phyloP scores from a whole-genome alignment of 768 basidiomycete genomes.

The Boletus bicolor region DNA sequence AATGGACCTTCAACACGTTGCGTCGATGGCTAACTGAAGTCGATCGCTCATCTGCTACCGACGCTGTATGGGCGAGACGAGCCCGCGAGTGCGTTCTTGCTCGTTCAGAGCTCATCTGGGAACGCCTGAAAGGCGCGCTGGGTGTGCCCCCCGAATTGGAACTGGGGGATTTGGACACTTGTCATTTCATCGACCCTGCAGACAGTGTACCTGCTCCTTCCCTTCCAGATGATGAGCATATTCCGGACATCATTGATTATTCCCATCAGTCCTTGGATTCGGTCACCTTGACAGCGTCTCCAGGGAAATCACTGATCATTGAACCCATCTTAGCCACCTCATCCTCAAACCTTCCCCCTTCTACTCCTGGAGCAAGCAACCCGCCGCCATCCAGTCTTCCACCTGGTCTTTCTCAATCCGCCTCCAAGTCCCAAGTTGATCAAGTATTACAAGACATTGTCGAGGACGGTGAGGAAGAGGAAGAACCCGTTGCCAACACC shows the following conservation, averaged over 20 bases:
- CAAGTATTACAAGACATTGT: slow-evolving; percentile 54
- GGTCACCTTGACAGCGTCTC: slow-evolving; percentile 14
- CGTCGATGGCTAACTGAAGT: slow-evolving; percentile 62
- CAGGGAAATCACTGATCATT: slow-evolving; percentile 34
- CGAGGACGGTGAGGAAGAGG: slow-evolving; percentile 48
- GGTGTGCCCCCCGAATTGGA: slow-evolving; percentile 86
- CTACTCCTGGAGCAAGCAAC: slow-evolving; percentile 24
- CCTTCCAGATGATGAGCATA: neutral
- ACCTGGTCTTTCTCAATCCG: slow-evolving; percentile 30
- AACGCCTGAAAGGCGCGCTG: slow-evolving; percentile 81
- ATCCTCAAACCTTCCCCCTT: slow-evolving; percentile 21
- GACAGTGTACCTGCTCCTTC: neutral
- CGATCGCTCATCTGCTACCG: slow-evolving; percentile 60
- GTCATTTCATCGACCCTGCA: neutral
- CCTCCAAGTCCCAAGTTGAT: slow-evolving; percentile 26
- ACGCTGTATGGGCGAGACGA: slow-evolving; percentile 69
- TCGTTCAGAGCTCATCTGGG: slow-evolving; percentile 87
- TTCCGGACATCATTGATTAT: neutral
- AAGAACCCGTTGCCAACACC: slow-evolving; percentile 25
- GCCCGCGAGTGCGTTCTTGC: slow-evolving; percentile 73
- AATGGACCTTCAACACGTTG: slow-evolving; percentile 74
- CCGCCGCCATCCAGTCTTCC: slow-evolving; percentile 40
- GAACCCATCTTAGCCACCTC: slow-evolving; percentile 49
- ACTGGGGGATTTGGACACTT: slow-evolving; percentile 41
- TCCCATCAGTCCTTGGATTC: neutral